Base-by-base conservation (phyloP, 2,329 filamentous ascomycete species). In the Colletotrichum navitas region DNA sequence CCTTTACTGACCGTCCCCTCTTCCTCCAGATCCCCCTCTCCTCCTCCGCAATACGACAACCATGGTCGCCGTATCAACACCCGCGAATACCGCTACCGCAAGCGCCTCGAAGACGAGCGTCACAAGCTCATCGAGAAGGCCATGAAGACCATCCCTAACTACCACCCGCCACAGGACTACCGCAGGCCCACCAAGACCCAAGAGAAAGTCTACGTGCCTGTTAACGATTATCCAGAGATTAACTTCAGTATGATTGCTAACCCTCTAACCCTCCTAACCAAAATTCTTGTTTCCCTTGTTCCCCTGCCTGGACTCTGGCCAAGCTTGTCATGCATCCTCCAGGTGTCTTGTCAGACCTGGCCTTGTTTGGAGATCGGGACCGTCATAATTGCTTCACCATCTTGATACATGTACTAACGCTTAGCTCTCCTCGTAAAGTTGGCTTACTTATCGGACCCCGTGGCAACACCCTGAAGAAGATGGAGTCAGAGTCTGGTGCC, bases 181-280 rank as follows among this genome's bases (percentile, higher is more conserved):
- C 94, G 96, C 83, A 94, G 96, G 79, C 96, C 96, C 74, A 98
- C 95, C 83, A 99, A 99, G 93, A 99, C 96, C 81, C 96, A 99
- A 86, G 96, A 99, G 89, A 99, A 99, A 89, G 97, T 99, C 93
- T 99, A 99, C 83, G 96, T 99, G 83, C 96, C 96, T 83, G 96
- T 99, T 87, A 99, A 99, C 90, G 96, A 99, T 85, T 99, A 99
- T 84, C 96, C 96, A 89, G 96, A 99, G 85, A 98, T 99, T 92
- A 99, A 99, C 92, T 99, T 99, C 94, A 99, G 96, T 99, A 98
- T 95, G 95, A 95, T 96, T 95, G 92, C 95, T 97, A 97, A 97
- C 94, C 94, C 94, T 94, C 91, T 91, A 92, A 93, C 91, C 87
- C 83, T 88, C 89, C 91, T 93, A 92, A 93, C 85, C 84, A 86